Evolutionary conservation across 768 basidiomycete species (phyloP).

Genomic region (Cubamyces lactineus): DNA sequence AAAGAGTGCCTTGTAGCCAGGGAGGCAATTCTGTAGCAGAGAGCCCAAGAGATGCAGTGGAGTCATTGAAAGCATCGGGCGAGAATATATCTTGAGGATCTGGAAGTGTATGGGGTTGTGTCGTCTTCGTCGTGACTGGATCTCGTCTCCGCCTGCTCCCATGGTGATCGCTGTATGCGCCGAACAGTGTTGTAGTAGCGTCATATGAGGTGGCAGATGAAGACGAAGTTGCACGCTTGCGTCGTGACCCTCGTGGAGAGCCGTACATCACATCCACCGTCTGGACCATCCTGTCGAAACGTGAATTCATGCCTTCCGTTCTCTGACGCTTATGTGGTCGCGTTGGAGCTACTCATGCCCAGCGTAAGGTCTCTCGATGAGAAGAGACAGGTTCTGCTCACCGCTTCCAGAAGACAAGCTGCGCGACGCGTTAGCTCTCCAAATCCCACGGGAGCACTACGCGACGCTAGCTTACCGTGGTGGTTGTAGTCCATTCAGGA

Average conservation of each 20-base stretch:
- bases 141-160: conserved; percentile 42
- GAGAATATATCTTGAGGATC: background rate
- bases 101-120: background rate
- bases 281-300: conserved; percentile 70
- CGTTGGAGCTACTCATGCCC: background rate
- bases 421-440: background rate
- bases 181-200: conserved; percentile 44
- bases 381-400: background rate
- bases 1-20: conserved; percentile 61
- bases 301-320: conserved; percentile 54
- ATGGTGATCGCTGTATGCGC: conserved; percentile 42
- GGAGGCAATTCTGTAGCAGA: conserved; percentile 43
- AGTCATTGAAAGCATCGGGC: conserved; percentile 8
- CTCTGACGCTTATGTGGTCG: conserved; percentile 50
- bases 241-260: conserved; percentile 18
- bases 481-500: conserved; percentile 15
- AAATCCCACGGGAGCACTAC: background rate
- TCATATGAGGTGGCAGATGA: conserved; percentile 47
- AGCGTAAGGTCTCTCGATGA: background rate
- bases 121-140: conserved; percentile 51
- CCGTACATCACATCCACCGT: conserved; percentile 49
- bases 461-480: conserved; percentile 1
- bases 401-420: background rate
- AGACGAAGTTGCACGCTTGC: conserved; percentile 42
- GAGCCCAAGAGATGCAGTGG: conserved; percentile 8